A percentile compares a stretch with the other conserved stretches of the same genome.
These are phyloP conservation scores for Trametes coccinea DNA, from an alignment of 768 basidiomycete genomes.

Conservation along the genomic window DNA sequence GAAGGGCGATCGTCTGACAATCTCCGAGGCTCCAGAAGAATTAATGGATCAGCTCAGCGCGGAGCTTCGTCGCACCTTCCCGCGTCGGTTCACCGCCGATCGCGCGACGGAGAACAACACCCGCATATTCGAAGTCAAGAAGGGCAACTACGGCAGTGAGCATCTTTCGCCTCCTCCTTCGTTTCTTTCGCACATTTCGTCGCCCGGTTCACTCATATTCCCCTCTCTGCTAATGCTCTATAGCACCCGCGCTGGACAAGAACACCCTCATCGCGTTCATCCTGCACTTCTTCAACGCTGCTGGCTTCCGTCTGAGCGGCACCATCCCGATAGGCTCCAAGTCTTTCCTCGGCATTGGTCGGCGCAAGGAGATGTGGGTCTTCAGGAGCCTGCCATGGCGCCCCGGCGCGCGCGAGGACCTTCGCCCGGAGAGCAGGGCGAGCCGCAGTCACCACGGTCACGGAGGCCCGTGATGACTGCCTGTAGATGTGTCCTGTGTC, in stretches of 20 bases:
- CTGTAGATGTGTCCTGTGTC: not conserved
- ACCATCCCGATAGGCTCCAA: constrained; percentile 57
- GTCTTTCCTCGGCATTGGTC: constrained; percentile 40
- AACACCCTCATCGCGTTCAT: constrained; percentile 61
- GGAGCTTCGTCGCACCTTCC: constrained; percentile 43
- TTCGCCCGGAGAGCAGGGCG: constrained; percentile 19
- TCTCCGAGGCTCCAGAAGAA: constrained; percentile 43
- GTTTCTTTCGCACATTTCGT: not conserved
- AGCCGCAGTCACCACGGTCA: constrained; percentile 1
- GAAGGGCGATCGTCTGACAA: constrained; percentile 53
- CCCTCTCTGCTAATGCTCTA: not conserved
- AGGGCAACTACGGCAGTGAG: constrained; percentile 33
- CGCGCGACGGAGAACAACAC: constrained; percentile 50
- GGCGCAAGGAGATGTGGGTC: constrained; percentile 61
- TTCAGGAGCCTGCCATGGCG: constrained; percentile 45
- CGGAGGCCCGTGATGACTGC: not conserved
- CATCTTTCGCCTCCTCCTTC: not conserved
- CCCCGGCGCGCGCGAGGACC: not conserved
- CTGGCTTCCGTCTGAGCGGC: constrained; percentile 66
- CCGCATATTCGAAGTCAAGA: constrained; percentile 57
- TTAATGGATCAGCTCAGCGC: constrained; percentile 40
- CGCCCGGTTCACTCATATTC: not conserved
- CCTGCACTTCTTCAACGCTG: constrained; percentile 54
- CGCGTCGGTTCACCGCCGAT: constrained; percentile 42
- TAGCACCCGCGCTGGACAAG: constrained; percentile 49